Evolutionary conservation across 192 early-diverging fungal genomes (phyloP).

Genomic region (Linderina pennispora): DNA sequence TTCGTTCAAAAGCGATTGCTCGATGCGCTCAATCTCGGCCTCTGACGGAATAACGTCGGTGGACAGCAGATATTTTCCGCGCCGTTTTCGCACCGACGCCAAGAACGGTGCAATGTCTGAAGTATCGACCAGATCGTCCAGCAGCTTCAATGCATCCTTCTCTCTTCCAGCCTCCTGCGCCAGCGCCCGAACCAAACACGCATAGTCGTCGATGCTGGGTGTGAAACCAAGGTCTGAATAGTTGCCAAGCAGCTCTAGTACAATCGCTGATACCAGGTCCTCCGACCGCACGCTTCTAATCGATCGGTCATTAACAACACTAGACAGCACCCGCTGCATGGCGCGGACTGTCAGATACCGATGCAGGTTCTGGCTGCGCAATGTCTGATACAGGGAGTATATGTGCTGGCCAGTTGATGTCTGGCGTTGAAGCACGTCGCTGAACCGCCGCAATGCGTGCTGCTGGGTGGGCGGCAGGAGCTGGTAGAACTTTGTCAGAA

Average conservation of each 20-base stretch:
- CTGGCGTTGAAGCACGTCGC: constrained; percentile 9
- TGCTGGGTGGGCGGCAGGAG: constrained; percentile 25
- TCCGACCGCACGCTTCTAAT: not conserved
- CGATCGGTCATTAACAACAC: constrained; percentile 8
- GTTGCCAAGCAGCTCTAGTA: constrained; percentile 27
- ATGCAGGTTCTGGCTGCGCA: constrained; percentile 18
- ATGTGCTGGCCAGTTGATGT: constrained; percentile 7
- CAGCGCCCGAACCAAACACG: constrained; percentile 30
- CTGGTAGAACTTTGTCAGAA: constrained; percentile 30
- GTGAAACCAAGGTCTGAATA: constrained; percentile 28
- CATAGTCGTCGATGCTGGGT: constrained; percentile 18
- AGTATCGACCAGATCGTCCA: constrained; percentile 32
- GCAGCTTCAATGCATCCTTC: constrained; percentile 27
- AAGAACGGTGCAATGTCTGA: constrained; percentile 35
- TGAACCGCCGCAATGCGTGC: constrained; percentile 17
- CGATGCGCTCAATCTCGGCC: constrained; percentile 38
- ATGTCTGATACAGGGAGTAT: constrained; percentile 8
- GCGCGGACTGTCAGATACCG: constrained; percentile 27
- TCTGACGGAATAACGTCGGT: constrained; percentile 23
- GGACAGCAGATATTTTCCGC: not conserved
- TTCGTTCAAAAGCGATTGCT: constrained; percentile 6
- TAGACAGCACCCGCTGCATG: constrained; percentile 25
- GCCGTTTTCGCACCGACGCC: constrained; percentile 1
- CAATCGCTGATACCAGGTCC: constrained; percentile 11
- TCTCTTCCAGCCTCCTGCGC: constrained; percentile 33